Evolutionary conservation across 148 eudicot species (phyloP), one percentile per base, ranked within the genome.

Genomic region (Salicornia ramosissima): DNA sequence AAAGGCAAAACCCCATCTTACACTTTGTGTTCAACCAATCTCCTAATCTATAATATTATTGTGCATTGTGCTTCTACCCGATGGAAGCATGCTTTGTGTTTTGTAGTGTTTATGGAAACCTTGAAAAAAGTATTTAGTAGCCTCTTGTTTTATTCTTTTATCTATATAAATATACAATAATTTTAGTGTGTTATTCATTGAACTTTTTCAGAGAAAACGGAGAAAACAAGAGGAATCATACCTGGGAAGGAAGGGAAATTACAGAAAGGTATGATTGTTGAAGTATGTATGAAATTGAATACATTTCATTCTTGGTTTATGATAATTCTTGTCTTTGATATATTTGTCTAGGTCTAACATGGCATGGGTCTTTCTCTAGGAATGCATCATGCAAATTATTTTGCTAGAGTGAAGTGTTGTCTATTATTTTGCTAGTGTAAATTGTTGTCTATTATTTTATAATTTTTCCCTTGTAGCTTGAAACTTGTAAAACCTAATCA

Each of bases 151-250:
- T n/a, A n/a, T n/a, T n/a, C n/a, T n/a, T n/a, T n/a, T n/a, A n/a
- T n/a, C n/a, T n/a, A n/a, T n/a, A n/a, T n/a, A n/a, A n/a, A n/a
- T n/a, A n/a, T n/a, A n/a, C n/a, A n/a, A n/a, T n/a, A n/a, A n/a
- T n/a, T n/a, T n/a, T n/a, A n/a, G n/a, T n/a, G n/a, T n/a, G n/a
- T n/a, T 45, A 67, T 45, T 70, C 28, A 25, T 70, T 75, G 30
- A 11, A 15, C 30, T 31, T 72, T 28, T 49, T 50, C 83, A 80
- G 80, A 77, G 80, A 66, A 80, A 80, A 65, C 75, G 83, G 21
- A 73, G 83, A 62, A 80, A 80, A 70, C 83, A 77, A 74, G 83
- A 77, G 42, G 83, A 80, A 47, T 65, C 75, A 30, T 60, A 57
- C 69, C 45, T 80, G 70, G 75, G 77, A 47, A 77, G 75, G 78